Evolutionary conservation across 208 protist species (phyloP).

Genomic region (Vickermania spadyakhi): DNA sequence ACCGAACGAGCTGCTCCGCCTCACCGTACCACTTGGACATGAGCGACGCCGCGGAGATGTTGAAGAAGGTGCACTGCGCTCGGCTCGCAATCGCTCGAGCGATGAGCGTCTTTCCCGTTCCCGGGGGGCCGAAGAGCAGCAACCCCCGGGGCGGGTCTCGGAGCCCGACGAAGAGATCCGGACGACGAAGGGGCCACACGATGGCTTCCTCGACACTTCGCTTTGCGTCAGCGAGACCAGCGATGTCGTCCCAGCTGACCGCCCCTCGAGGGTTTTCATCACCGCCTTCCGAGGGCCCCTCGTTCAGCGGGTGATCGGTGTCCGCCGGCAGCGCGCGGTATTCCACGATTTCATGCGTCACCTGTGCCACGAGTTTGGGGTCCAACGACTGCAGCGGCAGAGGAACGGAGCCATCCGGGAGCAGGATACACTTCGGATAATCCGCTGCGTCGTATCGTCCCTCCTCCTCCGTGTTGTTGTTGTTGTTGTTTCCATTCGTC

Average conservation of each 20-base stretch:
- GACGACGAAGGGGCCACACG: slow-evolving; percentile 66
- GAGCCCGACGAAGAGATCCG: slow-evolving; percentile 71
- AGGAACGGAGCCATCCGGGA: background rate
- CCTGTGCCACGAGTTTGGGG: background rate
- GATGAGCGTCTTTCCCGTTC: slow-evolving; percentile 91
- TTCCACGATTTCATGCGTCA: background rate
- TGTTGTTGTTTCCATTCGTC: background rate
- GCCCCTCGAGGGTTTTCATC: background rate
- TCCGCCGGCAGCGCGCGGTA: background rate
- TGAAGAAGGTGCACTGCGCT: slow-evolving; percentile 79
- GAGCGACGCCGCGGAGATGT: slow-evolving; percentile 78
- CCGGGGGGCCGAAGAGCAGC: slow-evolving; percentile 86
- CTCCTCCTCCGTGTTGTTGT: background rate
- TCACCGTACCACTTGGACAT: slow-evolving; percentile 91
- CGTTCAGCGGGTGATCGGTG: too few relatives aligned
- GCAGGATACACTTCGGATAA: slow-evolving; percentile 1
- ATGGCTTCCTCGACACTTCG: slow-evolving; percentile 67
- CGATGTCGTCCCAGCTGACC: slow-evolving; percentile 65
- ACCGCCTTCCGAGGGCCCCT: background rate
- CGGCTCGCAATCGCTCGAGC: slow-evolving; percentile 84
- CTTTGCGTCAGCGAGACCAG: slow-evolving; percentile 73
- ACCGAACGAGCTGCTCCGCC: slow-evolving; percentile 84
- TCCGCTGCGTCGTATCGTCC: background rate
- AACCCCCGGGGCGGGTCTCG: slow-evolving; percentile 81
- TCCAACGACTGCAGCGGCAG: background rate